Evolutionary conservation across 106 monocot genomes (phyloP).

Genomic region (Xerophyta viscosa): DNA sequence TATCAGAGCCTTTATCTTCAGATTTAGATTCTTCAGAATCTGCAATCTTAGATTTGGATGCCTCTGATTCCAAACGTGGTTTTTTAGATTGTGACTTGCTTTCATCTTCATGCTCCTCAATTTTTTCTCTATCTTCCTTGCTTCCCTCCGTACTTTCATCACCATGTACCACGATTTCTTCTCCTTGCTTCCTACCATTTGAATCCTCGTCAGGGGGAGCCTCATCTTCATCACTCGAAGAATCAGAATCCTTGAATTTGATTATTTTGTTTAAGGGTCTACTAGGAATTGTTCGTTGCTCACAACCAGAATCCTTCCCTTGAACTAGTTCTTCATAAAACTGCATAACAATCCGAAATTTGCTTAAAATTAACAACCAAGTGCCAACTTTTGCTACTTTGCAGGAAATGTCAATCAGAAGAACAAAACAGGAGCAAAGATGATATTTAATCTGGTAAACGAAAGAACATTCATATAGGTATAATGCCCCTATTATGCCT

Average conservation of each 20-base stretch:
- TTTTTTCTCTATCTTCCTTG: not conserved
- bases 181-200: slow-evolving; percentile 17
- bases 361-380: not conserved
- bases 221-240: slow-evolving; percentile 49
- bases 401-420: no score
- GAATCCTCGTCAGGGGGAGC: slow-evolving; percentile 14
- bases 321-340: slow-evolving; percentile 61
- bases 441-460: no score
- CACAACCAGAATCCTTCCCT: slow-evolving; percentile 24
- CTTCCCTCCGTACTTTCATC: slow-evolving; percentile 13
- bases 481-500: no score
- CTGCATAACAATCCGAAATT: slow-evolving; percentile 25
- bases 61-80: slow-evolving; percentile 16
- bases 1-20: slow-evolving; percentile 11
- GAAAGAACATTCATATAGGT: no score
- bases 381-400: no score
- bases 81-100: slow-evolving; percentile 37
- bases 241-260: slow-evolving; percentile 67
- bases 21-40: slow-evolving; percentile 4
- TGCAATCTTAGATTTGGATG: not conserved
- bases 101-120: slow-evolving; percentile 18
- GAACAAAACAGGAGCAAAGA: no score
- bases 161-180: slow-evolving; percentile 9
- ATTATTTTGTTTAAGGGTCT: slow-evolving; percentile 57
- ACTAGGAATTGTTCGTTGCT: slow-evolving; percentile 10